These are phyloP conservation scores for Daldinia childiae DNA, from an alignment of 495 filamentous ascomycete genomes.

Conservation along the genomic window DNA sequence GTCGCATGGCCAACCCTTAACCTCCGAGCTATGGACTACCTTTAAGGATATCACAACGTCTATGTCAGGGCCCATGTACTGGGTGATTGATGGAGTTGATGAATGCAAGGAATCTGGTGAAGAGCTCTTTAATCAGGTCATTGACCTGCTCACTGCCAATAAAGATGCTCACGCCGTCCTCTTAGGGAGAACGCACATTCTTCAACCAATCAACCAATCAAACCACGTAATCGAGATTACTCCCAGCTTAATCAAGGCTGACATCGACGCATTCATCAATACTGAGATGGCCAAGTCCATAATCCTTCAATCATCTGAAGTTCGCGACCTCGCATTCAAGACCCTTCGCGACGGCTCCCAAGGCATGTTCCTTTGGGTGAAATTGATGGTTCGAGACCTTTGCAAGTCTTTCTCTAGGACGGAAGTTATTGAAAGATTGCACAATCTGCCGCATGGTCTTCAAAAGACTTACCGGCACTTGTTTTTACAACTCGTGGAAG, in stretches of 20 bases:
- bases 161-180: not conserved
- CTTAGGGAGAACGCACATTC: not conserved
- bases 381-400: slow-evolving; percentile 1
- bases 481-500: not conserved
- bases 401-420: not conserved
- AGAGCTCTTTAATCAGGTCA: not conserved
- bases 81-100: not conserved
- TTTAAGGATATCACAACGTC: not conserved
- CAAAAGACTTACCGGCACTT: not conserved
- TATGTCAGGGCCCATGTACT: not conserved
- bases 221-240: not conserved
- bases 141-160: not conserved
- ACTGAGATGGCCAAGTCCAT: not conserved
- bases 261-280: not conserved
- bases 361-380: slow-evolving; percentile 7
- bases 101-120: not conserved
- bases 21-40: not conserved
- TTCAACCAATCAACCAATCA: not conserved
- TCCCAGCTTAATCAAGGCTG: not conserved
- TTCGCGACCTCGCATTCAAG: not conserved
- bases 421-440: not conserved
- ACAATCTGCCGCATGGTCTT: not conserved
- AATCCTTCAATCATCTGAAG: not conserved
- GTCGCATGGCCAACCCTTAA: not conserved
- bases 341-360: not conserved